Base-by-base conservation (phyloP, 495 filamentous ascomycete genomes). In the Aspergillus leporis region DNA sequence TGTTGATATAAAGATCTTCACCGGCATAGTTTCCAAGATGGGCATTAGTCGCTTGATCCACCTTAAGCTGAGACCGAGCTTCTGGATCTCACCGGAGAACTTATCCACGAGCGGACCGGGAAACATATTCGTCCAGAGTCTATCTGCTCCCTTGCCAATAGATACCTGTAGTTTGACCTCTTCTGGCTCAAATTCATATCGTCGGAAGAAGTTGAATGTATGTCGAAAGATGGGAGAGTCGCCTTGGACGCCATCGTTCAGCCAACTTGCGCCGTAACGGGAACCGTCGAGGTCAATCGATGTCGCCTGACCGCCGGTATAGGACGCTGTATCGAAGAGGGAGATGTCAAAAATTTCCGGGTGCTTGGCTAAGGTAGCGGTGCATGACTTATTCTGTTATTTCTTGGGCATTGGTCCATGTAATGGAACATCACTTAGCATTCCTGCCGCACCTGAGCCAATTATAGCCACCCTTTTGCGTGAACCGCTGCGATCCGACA, bases 161-260 rank as follows among this genome's bases (percentile, higher is more conserved):
- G 90, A 84, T 0, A 93, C 87, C 65, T 93, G 90, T 28, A 95
- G 81, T 56, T 87, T 81, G 32, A 95, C 89, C 4, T 84, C 82
- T 51, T 89, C 82, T 4, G 89, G 83, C 50, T 83, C 78, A 68
- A 88, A 81, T 0, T 85, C 85, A 58, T 93, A 88, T 32, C 76
- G 78, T 22, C 78, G 78, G 67, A 93, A 92, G 80, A 91, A 91
- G 50, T 84, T 87, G 70, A 92, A 81, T 6, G 90, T 93, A 65
- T 93, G 90, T 63, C 90, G 86, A 76, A 93, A 95, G 55, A 89
- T 89, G 12, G 78, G 76, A 19, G 87, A 90, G 4, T 90, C 91
- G 3, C 91, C 90, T 64, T 95, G 90, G 1, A 95, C 91, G 13
- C 90, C 91, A 61, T 95, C 84, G 63, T 95, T 95, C 63, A 92